Evolutionary conservation across 768 basidiomycete species (phyloP), one percentile per base, ranked within the genome.

Genomic region (Coprinopsis cinerea): DNA sequence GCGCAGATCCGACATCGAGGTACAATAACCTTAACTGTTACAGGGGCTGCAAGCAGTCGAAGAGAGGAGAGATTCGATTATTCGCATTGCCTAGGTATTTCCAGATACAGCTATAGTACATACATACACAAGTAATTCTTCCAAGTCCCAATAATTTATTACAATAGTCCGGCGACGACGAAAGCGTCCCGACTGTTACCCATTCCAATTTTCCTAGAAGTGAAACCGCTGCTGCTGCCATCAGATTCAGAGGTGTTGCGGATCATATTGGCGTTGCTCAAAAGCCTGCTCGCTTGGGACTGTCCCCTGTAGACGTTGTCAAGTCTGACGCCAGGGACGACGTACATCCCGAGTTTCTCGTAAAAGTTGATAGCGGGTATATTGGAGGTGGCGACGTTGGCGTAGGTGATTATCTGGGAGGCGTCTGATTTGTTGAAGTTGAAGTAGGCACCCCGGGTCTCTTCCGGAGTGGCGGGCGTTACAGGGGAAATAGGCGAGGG

Each of bases 351-450:
- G 39, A 78, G 62, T n/a, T 59, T 64, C 52, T 71, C 57, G 53
- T 76, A 76, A 52, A 78, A 76, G 35, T 59, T 60, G 52, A 70
- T 59, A 13, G 74, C 75, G 15, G 64, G 48, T 6, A 55, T 53
- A 57, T 76, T 76, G 18, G 70, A 65, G 15, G 69, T 67, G n/a
- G 74, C 65, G 27, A 78, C 72, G 44, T 75, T 72, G 37, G 76
- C 72, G 52, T 69, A 69, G 43, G 73, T 60, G 26, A 71, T 47
- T 2, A 45, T 26, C 15, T 7, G 15, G 9, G 30, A 32, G 15
- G 30, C 18, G 42, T 23, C 20, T 23, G 6, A 7, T 41, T 59
- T 58, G 27, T 64, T 47, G 41, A 66, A 46, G 0, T 69, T 63
- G 27, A 45, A 45, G 18, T 45, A 45, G 4, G 27, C 18, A 10